Evolutionary conservation across 2,329 filamentous ascomycete genomes (phyloP).

Genomic region (Paecilomyces dactylethromorphus): DNA sequence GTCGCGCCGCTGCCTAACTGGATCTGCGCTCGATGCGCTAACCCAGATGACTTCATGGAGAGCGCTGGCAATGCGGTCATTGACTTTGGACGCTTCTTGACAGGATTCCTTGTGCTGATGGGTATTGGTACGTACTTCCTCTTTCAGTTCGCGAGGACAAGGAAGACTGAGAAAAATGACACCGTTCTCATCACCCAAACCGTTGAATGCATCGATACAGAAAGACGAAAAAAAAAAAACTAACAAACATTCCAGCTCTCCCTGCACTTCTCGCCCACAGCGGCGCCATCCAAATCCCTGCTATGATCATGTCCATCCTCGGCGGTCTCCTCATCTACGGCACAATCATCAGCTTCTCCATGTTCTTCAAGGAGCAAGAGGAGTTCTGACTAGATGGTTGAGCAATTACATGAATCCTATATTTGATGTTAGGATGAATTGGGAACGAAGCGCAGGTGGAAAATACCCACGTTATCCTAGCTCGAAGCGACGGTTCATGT

Average conservation of each 20-base stretch:
- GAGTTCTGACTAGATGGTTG: slow-evolving; percentile 60
- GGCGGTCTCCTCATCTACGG: slow-evolving; percentile 93
- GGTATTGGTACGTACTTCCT: slow-evolving; percentile 68
- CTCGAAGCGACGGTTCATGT: neutral
- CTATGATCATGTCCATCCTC: slow-evolving; percentile 91
- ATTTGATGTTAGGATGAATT: neutral
- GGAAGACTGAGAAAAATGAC: neutral
- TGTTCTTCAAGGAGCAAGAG: slow-evolving; percentile 98
- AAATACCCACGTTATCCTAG: neutral
- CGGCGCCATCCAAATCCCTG: slow-evolving; percentile 70
- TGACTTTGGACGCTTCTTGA: slow-evolving; percentile 89
- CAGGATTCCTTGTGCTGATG: slow-evolving; percentile 94
- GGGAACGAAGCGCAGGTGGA: neutral
- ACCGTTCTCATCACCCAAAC: neutral
- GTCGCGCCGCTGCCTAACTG: slow-evolving; percentile 93
- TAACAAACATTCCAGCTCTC: slow-evolving; percentile 54
- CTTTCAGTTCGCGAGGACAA: neutral
- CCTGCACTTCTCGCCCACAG: slow-evolving; percentile 84
- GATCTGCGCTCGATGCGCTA: slow-evolving; percentile 82
- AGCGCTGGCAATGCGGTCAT: slow-evolving; percentile 74
- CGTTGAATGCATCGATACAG: neutral
- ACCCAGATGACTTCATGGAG: slow-evolving; percentile 94
- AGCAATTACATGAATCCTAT: neutral
- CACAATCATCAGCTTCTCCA: slow-evolving; percentile 94
- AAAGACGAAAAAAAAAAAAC: neutral